A percentile compares a stretch with the other conserved stretches of the same genome.
phyloP scores from a whole-genome alignment of 331 rosid genomes.

The Dryas integrifolia region DNA sequence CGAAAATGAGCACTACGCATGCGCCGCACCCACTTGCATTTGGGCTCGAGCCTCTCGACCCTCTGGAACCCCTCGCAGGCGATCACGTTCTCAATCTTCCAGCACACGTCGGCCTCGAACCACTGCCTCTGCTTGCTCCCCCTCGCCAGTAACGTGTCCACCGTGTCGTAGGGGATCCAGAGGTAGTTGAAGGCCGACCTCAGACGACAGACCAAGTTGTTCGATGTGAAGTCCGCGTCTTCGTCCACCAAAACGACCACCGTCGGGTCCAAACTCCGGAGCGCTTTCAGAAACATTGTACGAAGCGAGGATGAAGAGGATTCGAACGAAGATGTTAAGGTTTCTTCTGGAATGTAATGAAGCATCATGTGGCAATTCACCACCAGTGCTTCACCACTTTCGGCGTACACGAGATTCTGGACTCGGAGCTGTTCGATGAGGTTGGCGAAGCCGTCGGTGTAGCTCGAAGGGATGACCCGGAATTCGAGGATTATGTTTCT shows the following conservation, averaged over 20 bases:
- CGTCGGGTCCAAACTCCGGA: slow-evolving; percentile 66
- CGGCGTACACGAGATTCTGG: slow-evolving; percentile 49
- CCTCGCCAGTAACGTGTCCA: slow-evolving; percentile 65
- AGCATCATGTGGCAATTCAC: slow-evolving; percentile 93
- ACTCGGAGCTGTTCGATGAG: slow-evolving; percentile 63
- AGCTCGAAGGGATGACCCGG: slow-evolving; percentile 54
- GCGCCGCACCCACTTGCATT: slow-evolving; percentile 64
- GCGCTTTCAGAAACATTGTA: slow-evolving; percentile 55
- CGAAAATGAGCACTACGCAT: slow-evolving; percentile 61
- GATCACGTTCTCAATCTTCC: slow-evolving; percentile 89
- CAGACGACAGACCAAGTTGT: slow-evolving; percentile 51
- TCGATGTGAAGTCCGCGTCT: slow-evolving; percentile 79
- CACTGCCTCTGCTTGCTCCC: slow-evolving; percentile 84
- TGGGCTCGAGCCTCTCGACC: slow-evolving; percentile 63
- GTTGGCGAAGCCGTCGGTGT: slow-evolving; percentile 56
- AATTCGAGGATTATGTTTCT: slow-evolving; percentile 62
- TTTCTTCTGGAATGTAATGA: slow-evolving; percentile 73
- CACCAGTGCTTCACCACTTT: slow-evolving; percentile 58
- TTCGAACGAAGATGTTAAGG: slow-evolving; percentile 18
- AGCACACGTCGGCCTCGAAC: slow-evolving; percentile 76
- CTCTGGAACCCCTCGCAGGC: slow-evolving; percentile 77
- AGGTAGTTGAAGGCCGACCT: slow-evolving; percentile 80
- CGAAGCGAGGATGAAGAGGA: slow-evolving; percentile 34
- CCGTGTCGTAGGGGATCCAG: slow-evolving; percentile 89
- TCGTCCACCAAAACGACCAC: slow-evolving; percentile 71